Conservation (phyloP, 1,139 yeast species). For the Suhomyces taliae region DNA sequence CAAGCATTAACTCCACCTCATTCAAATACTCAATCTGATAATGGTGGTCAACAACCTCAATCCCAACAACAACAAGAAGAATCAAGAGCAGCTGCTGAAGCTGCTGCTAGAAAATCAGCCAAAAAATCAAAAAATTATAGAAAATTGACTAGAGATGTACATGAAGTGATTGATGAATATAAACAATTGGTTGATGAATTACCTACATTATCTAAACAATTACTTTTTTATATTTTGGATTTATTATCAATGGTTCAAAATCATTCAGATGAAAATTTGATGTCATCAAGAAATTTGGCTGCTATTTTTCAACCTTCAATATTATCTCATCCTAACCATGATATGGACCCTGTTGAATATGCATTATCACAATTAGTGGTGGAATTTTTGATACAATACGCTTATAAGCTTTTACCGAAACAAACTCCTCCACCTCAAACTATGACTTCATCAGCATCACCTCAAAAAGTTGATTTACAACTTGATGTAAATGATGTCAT, state of each 20-base stretch:
- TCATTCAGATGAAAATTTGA: slow-evolving; percentile 72
- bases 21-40: slow-evolving; percentile 9
- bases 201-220: slow-evolving; percentile 73
- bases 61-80: slow-evolving; percentile 4
- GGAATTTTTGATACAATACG: slow-evolving; percentile 85
- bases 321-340: slow-evolving; percentile 88
- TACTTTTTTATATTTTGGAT: slow-evolving; percentile 86
- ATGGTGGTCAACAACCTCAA: slow-evolving; percentile 2
- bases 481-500: slow-evolving; percentile 7
- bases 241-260: slow-evolving; percentile 83
- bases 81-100: slow-evolving; percentile 13
- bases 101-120: slow-evolving; percentile 18
- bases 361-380: slow-evolving; percentile 84
- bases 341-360: slow-evolving; percentile 88
- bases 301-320: slow-evolving; percentile 97
- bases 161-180: slow-evolving; percentile 69
- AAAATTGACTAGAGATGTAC: slow-evolving; percentile 58
- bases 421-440: slow-evolving; percentile 17
- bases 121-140: slow-evolving; percentile 31
- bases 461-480: slow-evolving; percentile 2
- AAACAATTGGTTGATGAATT: slow-evolving; percentile 64
- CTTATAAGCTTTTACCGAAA: slow-evolving; percentile 69
- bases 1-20: slow-evolving; percentile 2
- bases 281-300: slow-evolving; percentile 92
- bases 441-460: slow-evolving; percentile 2